Evolutionary conservation across 345 rosid genomes (phyloP), one percentile per base, ranked within the genome.

Genomic region (Brassica juncea): DNA sequence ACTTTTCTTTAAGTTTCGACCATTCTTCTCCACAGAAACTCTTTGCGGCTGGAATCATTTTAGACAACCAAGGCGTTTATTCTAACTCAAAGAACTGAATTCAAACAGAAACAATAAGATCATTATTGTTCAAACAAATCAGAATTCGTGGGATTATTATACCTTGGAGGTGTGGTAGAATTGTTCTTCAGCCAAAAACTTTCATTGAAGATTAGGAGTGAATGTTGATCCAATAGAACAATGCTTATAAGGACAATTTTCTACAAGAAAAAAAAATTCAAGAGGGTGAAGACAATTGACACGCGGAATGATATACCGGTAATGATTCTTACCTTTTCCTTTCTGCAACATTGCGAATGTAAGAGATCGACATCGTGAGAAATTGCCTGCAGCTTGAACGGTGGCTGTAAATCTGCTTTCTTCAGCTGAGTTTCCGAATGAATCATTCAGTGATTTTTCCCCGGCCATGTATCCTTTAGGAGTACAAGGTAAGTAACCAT

Each of bases 101-200:
- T 57, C 23, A 72, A 71, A 67, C 73, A 72, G 63, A 64, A 75
- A 71, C 39, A 72, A 37, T 21, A 67, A 32, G 52, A 70, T 14
- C 14, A 55, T 16, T 19, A 42, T 70, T 32, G 32, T 52, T 71
- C 31, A 57, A 37, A 58, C 35, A 42, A 47, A 71, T 8, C 76
- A 31, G 25, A 28, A 10, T 4, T 25, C 32, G 69, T 1, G 21
- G 3, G 59, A 60, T 44, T 14, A 37, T 76, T 32, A 92, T 8
- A 94, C 98, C 90, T 90, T 87, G 57, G 96, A 88, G 25, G 98
- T 94, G 79, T 92, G 34, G 86, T 89, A 94, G 85, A 94, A 89
- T 70, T 94, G 92, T 78, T 90, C 96, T 1, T 91, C 90, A 12
- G 96, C 98, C 84, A 90, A 83, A 77, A 92, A 86, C 8, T 82